Conservation (phyloP, 2,329 filamentous ascomycete species). For the Fusarium sulawesiense region DNA sequence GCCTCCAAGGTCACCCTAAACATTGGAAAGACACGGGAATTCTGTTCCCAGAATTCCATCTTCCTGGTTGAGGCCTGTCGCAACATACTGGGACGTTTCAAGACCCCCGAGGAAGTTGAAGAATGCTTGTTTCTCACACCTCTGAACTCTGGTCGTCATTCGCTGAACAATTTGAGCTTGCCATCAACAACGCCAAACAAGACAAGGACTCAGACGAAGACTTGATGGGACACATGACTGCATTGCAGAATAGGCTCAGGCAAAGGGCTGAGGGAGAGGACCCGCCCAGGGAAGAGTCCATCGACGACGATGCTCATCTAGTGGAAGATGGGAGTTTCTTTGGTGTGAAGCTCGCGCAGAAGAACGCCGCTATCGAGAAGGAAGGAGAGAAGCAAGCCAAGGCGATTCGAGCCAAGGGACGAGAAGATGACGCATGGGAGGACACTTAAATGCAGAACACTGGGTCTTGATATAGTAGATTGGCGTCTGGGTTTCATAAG, state of each 20-base stretch:
- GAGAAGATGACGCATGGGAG: conserved; percentile 39
- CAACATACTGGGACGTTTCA: not conserved
- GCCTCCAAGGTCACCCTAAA: not conserved
- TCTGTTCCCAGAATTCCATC: not conserved
- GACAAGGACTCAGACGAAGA: not conserved
- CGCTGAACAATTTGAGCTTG: not conserved
- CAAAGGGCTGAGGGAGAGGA: not conserved
- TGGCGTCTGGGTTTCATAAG: not conserved
- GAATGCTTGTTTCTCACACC: not conserved
- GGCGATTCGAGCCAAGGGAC: conserved; percentile 63
- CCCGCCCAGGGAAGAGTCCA: not conserved
- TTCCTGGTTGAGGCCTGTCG: not conserved
- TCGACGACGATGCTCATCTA: not conserved
- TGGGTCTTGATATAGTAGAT: not conserved
- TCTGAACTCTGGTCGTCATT: not conserved
- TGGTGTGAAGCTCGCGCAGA: conserved; percentile 74
- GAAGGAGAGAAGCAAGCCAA: conserved; percentile 75
- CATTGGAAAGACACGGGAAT: not conserved
- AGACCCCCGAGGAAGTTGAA: not conserved
- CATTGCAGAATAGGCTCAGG: fast-evolving
- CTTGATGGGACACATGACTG: not conserved
- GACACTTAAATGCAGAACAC: not conserved
- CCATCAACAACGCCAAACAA: not conserved
- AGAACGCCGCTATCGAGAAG: conserved; percentile 85
- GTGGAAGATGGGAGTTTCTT: conserved; percentile 49